Percentiles rank a stretch among this genome's conserved stretches.
phyloP scores from a whole-genome alignment of 352 stramenopile genomes.

The Globisporangium polare region DNA sequence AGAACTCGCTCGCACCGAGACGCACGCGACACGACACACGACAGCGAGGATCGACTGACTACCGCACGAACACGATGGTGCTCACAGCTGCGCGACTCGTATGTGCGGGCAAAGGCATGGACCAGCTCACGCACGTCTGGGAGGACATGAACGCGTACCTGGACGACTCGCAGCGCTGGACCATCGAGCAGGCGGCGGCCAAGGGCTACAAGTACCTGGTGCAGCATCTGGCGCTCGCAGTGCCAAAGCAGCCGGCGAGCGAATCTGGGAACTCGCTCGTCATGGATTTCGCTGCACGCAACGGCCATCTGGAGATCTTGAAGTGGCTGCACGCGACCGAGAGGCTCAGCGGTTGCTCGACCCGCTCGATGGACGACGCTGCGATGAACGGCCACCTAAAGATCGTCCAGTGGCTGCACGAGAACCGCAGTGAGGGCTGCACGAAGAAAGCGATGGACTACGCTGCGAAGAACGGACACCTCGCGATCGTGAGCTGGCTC shows the following conservation, averaged over 20 bases:
- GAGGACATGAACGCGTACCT: slow-evolving; percentile 37
- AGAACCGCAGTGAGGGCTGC: slow-evolving; percentile 50
- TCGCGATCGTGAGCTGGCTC: slow-evolving; percentile 58
- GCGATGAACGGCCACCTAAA: slow-evolving; percentile 49
- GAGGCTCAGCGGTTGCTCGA: slow-evolving; percentile 46
- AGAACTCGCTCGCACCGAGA: background rate
- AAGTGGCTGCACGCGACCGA: slow-evolving; percentile 45
- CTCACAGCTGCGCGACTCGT: slow-evolving; percentile 48
- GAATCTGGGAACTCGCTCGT: slow-evolving; percentile 42
- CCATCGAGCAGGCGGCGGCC: slow-evolving; percentile 55
- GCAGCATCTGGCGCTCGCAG: slow-evolving; percentile 50
- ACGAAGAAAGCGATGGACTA: slow-evolving; percentile 65
- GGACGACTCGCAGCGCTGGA: slow-evolving; percentile 57
- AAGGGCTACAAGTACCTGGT: slow-evolving; percentile 62
- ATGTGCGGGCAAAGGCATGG: slow-evolving; percentile 35
- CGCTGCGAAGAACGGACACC: slow-evolving; percentile 49
- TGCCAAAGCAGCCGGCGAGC: slow-evolving; percentile 13
- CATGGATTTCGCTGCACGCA: slow-evolving; percentile 70
- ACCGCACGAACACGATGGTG: slow-evolving; percentile 30
- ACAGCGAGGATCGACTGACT: slow-evolving; percentile 1
- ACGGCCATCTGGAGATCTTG: slow-evolving; percentile 69
- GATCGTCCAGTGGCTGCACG: slow-evolving; percentile 60
- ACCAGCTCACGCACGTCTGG: slow-evolving; percentile 61
- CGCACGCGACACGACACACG: background rate
- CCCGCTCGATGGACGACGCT: slow-evolving; percentile 51